phyloP scores from a whole-genome alignment of 2,329 filamentous ascomycete genomes.

The Beauveria bassiana region DNA sequence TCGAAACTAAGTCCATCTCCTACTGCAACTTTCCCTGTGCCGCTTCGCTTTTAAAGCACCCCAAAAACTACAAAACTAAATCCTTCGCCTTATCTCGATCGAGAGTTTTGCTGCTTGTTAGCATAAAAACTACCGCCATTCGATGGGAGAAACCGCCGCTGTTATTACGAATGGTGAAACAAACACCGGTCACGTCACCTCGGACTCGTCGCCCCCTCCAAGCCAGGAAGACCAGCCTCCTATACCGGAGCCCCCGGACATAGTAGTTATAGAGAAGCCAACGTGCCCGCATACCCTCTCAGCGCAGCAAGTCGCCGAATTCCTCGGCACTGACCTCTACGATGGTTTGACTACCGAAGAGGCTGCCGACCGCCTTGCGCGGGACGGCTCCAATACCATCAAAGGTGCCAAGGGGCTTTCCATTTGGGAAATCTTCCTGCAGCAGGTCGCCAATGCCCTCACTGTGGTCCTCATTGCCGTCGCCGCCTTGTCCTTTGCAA shows the following conservation, averaged over 20 bases:
- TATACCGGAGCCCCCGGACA: conserved; percentile 31
- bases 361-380: conserved; percentile 55
- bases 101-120: conserved; percentile 11
- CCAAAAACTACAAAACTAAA: conserved; percentile 1
- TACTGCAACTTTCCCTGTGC: conserved; percentile 14
- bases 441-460: conserved; percentile 70
- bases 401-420: conserved; percentile 64
- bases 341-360: conserved; percentile 58
- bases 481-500: conserved; percentile 62
- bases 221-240: conserved; percentile 31
- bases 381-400: conserved; percentile 64
- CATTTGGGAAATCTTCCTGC: conserved; percentile 67
- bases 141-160: conserved; percentile 34
- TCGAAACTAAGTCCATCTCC: not conserved
- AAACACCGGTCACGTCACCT: conserved; percentile 27
- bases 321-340: conserved; percentile 35
- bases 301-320: conserved; percentile 26
- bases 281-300: conserved; percentile 28
- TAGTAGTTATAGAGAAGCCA: conserved; percentile 28
- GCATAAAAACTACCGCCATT: conserved; percentile 24
- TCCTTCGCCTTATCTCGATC: not conserved
- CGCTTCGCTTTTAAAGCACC: not conserved
- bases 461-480: conserved; percentile 68
- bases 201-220: conserved; percentile 29
- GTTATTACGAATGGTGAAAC: conserved; percentile 34